Conservation (phyloP, 2,329 filamentous ascomycete species). For the Thermomyces lanuginosus region DNA sequence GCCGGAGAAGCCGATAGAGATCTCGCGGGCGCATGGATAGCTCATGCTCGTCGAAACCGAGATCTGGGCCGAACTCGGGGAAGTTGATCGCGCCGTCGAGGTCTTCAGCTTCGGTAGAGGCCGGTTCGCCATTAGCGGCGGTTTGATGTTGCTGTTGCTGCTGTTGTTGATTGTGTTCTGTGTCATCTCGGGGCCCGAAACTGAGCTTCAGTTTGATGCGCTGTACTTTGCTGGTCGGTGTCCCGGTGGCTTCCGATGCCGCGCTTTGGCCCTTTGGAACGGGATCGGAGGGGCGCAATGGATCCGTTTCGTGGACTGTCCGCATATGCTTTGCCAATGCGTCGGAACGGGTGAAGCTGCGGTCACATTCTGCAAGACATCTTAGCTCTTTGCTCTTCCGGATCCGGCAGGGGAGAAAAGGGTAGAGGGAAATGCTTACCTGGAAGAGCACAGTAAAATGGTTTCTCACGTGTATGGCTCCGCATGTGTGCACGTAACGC, state of each 20-base stretch:
- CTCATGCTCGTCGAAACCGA: constrained; percentile 30
- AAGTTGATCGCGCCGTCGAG: constrained; percentile 14
- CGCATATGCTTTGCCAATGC: constrained; percentile 97
- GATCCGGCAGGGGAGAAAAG: too few species aligned
- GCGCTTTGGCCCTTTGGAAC: constrained; percentile 23
- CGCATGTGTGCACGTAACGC: constrained; percentile 94
- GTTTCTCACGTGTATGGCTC: constrained; percentile 94
- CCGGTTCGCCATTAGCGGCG: constrained; percentile 12
- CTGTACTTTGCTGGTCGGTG: constrained; percentile 17
- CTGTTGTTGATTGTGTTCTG: constrained; percentile 1
- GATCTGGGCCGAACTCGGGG: constrained; percentile 24
- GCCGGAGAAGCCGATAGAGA: constrained; percentile 29
- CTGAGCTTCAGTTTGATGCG: constrained; percentile 30
- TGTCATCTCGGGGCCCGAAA: constrained; percentile 18
- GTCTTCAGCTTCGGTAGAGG: constrained; percentile 14
- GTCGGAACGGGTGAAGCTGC: constrained; percentile 89
- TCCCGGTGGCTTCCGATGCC: constrained; percentile 19
- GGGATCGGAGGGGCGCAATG: constrained; percentile 51
- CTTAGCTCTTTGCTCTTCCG: background rate
- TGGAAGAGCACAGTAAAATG: constrained; percentile 88
- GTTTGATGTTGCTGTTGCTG: constrained; percentile 15
- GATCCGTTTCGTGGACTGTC: constrained; percentile 94
- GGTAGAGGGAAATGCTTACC: constrained; percentile 38
- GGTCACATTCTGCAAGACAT: constrained; percentile 62
- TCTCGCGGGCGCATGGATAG: constrained; percentile 25